Evolutionary conservation across 495 filamentous ascomycete species (phyloP).

Genomic region (Cercophora sp.): DNA sequence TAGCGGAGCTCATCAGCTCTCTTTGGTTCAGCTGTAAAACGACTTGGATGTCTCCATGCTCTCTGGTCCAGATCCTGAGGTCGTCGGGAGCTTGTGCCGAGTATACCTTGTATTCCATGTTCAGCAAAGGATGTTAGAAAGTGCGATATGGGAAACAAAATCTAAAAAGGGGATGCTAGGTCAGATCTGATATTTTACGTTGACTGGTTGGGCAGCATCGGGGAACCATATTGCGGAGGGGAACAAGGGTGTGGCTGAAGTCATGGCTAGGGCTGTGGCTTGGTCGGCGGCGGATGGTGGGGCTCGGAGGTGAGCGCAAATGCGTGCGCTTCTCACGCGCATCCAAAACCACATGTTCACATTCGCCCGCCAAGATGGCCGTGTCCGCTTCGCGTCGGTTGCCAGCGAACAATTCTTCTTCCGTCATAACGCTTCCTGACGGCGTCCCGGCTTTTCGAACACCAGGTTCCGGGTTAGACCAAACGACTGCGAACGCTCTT

Average conservation of each 20-base stretch:
- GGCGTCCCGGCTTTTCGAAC: neutral
- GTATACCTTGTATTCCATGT: conserved; percentile 1
- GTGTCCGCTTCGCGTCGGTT: conserved; percentile 1
- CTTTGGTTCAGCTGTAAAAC: neutral
- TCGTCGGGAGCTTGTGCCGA: neutral
- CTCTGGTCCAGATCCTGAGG: neutral
- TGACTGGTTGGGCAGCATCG: neutral
- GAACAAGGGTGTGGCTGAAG: neutral
- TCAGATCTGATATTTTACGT: neutral
- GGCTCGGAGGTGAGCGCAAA: neutral
- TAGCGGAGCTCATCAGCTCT: conserved; percentile 11
- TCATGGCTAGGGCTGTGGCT: neutral
- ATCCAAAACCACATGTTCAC: neutral
- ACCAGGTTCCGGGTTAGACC: neutral
- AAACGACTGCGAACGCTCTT: neutral
- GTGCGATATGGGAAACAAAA: neutral
- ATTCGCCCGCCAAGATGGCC: neutral
- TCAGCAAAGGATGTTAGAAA: neutral
- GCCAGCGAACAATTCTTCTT: neutral
- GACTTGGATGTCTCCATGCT: conserved; percentile 2
- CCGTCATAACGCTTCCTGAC: neutral
- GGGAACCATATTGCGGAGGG: neutral
- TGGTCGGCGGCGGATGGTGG: neutral
- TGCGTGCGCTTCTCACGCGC: neutral
- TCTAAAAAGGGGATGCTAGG: conserved; percentile 1